Conservation (phyloP, 768 basidiomycete genomes). For the Chalciporus pseudorubinellus region DNA sequence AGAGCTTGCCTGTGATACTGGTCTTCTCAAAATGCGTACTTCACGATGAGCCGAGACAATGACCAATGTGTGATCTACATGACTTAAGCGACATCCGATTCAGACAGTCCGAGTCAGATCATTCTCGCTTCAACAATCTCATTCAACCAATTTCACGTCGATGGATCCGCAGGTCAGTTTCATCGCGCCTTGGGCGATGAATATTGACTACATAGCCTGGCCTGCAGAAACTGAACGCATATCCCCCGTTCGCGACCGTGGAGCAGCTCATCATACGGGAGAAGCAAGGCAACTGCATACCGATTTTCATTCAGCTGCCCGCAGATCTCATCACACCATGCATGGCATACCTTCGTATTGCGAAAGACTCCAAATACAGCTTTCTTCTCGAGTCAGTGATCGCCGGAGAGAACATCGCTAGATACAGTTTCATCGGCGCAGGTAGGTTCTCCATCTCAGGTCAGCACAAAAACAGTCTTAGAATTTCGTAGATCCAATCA, state of each 20-base stretch:
- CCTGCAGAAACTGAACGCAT: conserved; percentile 60
- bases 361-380: conserved; percentile 90
- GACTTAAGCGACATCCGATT: conserved; percentile 6
- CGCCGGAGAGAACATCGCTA: conserved; percentile 84
- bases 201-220: conserved; percentile 56
- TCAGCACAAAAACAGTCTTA: background rate
- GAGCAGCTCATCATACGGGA: conserved; percentile 77
- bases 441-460: conserved; percentile 49
- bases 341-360: conserved; percentile 90
- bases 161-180: conserved; percentile 53
- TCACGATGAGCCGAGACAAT: background rate
- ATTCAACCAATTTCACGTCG: background rate
- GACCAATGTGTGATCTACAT: too few relatives aligned
- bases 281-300: conserved; percentile 88
- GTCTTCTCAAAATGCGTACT: background rate
- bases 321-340: conserved; percentile 97
- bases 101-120: background rate
- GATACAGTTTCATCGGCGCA: conserved; percentile 96
- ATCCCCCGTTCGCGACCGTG: conserved; percentile 70
- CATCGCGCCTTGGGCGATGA: conserved; percentile 17
- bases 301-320: conserved; percentile 88
- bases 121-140: background rate
- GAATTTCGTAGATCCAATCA: conserved; percentile 73
- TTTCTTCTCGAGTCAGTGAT: conserved; percentile 94
- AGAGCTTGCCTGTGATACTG: background rate